Conservation (phyloP, 768 basidiomycete species). For the Mycena maculata region DNA sequence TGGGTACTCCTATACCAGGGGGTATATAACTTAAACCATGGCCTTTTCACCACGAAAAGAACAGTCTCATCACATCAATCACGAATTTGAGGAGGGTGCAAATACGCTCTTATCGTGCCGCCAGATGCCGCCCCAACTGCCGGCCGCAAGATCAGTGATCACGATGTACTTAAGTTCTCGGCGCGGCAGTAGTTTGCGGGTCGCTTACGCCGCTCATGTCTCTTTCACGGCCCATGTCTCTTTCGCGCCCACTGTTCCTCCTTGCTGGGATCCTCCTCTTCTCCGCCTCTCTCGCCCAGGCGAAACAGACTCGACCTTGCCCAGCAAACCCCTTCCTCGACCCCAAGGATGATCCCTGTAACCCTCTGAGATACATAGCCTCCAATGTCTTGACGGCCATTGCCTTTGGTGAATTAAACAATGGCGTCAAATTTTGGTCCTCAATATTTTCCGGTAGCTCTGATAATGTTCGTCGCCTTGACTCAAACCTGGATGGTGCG, state of each 20-base stretch:
- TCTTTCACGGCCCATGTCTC: conserved; percentile 7
- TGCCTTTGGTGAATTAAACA: conserved; percentile 65
- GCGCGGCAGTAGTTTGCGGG: not conserved
- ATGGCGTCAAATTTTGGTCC: no score
- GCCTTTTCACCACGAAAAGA: no score
- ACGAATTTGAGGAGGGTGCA: no score
- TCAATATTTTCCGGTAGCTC: conserved; percentile 40
- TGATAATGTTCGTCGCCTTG: conserved; percentile 56
- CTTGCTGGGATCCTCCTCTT: not conserved
- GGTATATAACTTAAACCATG: no score
- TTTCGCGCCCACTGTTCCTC: not conserved
- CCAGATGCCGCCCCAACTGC: no score
- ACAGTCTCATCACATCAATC: no score
- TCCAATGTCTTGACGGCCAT: conserved; percentile 63
- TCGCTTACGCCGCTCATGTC: conserved; percentile 13
- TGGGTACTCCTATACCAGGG: no score
- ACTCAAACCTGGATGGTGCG: conserved; percentile 56
- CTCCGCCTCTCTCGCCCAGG: conserved; percentile 18
- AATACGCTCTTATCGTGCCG: no score
- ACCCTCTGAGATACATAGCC: conserved; percentile 66
- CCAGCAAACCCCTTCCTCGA: conserved; percentile 58
- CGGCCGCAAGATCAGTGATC: no score
- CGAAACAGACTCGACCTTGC: conserved; percentile 34
- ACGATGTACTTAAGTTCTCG: no score
- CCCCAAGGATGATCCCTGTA: conserved; percentile 65